Evolutionary conservation across 495 filamentous ascomycete species (phyloP).

Genomic region (Aspergillus cristatus): DNA sequence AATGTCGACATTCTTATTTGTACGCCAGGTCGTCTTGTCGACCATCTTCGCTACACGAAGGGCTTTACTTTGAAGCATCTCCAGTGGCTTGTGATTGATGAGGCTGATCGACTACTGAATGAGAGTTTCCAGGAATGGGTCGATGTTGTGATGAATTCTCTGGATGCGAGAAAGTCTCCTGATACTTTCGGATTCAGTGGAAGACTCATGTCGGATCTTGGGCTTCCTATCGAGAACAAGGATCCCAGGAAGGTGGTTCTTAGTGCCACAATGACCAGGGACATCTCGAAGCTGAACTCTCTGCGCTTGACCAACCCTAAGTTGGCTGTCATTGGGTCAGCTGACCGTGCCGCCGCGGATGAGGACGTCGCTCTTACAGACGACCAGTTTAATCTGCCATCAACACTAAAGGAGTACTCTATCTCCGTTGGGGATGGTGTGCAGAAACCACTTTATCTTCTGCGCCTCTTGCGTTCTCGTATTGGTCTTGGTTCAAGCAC

Average conservation of each 20-base stretch:
- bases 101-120: conserved; percentile 84
- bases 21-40: conserved; percentile 86
- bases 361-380: conserved; percentile 20
- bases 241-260: conserved; percentile 65
- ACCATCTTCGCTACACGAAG: conserved; percentile 74
- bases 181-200: conserved; percentile 42
- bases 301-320: conserved; percentile 66
- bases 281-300: conserved; percentile 67
- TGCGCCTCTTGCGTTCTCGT: conserved; percentile 30
- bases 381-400: conserved; percentile 52
- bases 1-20: conserved; percentile 85
- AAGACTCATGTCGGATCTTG: conserved; percentile 26
- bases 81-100: conserved; percentile 84
- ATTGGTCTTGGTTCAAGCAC: conserved; percentile 20
- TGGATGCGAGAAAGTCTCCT: conserved; percentile 42
- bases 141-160: conserved; percentile 54
- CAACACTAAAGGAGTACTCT: conserved; percentile 59
- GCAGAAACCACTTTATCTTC: conserved; percentile 77
- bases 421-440: conserved; percentile 64
- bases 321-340: conserved; percentile 57
- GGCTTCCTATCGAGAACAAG: conserved; percentile 25
- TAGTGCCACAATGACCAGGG: conserved; percentile 89
- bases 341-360: conserved; percentile 32
- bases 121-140: conserved; percentile 93
- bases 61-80: conserved; percentile 69